Conservation (phyloP, 805 yeast genomes). For the Cyberlindnera veronae region DNA sequence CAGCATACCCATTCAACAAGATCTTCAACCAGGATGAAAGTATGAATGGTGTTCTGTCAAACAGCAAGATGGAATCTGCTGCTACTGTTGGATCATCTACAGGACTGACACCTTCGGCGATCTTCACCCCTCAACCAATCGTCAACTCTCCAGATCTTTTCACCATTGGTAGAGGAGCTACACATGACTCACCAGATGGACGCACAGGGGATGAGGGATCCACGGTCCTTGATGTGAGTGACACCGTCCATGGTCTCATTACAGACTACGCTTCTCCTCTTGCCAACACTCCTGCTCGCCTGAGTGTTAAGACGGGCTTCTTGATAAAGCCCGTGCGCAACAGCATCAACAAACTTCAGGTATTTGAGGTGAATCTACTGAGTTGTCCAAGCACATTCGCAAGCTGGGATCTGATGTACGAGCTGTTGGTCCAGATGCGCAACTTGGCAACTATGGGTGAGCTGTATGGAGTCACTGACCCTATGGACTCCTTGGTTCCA, state of each 20-base stretch:
- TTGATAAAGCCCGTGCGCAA: constrained; percentile 41
- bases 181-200: constrained; percentile 18
- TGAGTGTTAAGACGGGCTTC: constrained; percentile 71
- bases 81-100: constrained; percentile 28
- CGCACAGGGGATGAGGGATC: constrained; percentile 19
- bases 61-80: constrained; percentile 16
- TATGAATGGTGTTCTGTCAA: constrained; percentile 8
- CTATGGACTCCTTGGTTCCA: constrained; percentile 47
- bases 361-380: constrained; percentile 62
- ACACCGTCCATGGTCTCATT: constrained; percentile 53
- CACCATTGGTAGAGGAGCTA: constrained; percentile 12
- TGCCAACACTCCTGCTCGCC: constrained; percentile 64
- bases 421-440: constrained; percentile 57
- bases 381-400: constrained; percentile 72
- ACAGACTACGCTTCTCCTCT: constrained; percentile 61
- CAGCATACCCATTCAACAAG: constrained; percentile 33
- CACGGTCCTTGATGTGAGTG: constrained; percentile 44
- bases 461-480: constrained; percentile 33
- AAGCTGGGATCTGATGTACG: constrained; percentile 49
- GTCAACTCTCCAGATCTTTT: constrained; percentile 28
- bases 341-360: constrained; percentile 29
- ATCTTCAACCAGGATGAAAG: constrained; percentile 27
- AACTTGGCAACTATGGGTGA: constrained; percentile 45
- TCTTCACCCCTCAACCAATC: constrained; percentile 26
- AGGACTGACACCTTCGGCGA: constrained; percentile 26